Conservation (phyloP, 2,329 filamentous ascomycete species). For the Davidsoniella virescens region DNA sequence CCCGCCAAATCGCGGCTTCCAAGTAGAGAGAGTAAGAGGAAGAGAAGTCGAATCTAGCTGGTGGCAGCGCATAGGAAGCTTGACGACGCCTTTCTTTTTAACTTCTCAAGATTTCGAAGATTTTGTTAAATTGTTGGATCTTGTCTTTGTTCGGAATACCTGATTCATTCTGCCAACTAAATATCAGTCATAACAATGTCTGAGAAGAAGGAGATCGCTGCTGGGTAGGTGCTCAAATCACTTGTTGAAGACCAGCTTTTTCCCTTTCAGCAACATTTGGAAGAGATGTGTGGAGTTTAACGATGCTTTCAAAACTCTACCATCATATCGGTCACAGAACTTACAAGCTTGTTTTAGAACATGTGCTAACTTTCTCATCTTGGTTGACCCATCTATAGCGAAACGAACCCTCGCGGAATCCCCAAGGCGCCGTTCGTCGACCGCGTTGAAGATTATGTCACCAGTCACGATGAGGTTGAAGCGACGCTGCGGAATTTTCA, state of each 20-base stretch:
- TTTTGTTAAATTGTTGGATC: too few species aligned
- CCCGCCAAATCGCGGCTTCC: constrained; percentile 1
- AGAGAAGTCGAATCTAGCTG: neutral
- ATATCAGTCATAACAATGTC: constrained; percentile 5
- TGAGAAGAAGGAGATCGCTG: constrained; percentile 8
- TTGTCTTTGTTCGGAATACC: neutral
- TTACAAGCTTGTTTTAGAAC: too few species aligned
- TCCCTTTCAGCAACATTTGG: neutral
- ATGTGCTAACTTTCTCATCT: neutral
- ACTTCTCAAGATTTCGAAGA: too few species aligned
- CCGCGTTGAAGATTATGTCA: constrained; percentile 75
- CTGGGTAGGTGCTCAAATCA: constrained; percentile 8
- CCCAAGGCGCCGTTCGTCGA: constrained; percentile 75
- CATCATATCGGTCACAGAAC: neutral
- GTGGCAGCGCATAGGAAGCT: neutral
- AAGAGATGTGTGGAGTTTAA: too few species aligned
- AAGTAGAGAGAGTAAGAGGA: too few species aligned
- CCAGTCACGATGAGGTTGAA: constrained; percentile 64
- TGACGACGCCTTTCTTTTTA: too few species aligned
- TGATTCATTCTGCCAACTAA: neutral
- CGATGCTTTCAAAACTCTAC: neutral
- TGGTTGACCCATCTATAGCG: constrained; percentile 18
- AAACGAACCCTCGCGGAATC: constrained; percentile 68
- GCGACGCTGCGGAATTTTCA: constrained; percentile 68
- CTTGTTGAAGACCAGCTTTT: neutral